A percentile compares a stretch with the other conserved stretches of the same genome.
These are phyloP conservation scores for Pyrenochaeta sp. DNA, from an alignment of 2,329 filamentous ascomycete genomes.

Conservation along the genomic window DNA sequence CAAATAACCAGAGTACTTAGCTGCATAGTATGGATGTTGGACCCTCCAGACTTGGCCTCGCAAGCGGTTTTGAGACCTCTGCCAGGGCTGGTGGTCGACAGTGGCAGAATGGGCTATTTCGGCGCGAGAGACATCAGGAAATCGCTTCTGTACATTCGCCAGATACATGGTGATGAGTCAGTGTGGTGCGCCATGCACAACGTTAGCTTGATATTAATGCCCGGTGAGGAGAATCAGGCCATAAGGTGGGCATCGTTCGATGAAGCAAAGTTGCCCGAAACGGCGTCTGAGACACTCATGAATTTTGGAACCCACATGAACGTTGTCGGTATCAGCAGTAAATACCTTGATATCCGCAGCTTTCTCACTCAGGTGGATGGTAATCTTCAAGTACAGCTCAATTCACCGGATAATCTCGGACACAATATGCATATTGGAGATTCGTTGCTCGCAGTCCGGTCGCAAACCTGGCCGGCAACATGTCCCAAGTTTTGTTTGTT, in stretches of 20 bases:
- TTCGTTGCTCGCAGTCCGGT: no score
- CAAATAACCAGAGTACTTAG: conserved; percentile 9
- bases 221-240: neutral
- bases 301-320: neutral
- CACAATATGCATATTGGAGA: no score
- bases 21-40: conserved; percentile 5
- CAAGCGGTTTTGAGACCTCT: neutral
- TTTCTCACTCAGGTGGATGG: no score
- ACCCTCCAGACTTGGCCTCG: neutral
- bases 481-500: no score
- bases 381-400: no score
- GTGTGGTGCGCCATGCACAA: conserved; percentile 2
- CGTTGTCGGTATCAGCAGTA: neutral
- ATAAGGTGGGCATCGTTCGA: neutral
- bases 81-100: neutral
- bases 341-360: no score
- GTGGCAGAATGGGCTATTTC: neutral
- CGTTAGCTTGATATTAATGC: neutral
- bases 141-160: neutral
- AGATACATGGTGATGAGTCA: conserved; percentile 1
- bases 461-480: no score
- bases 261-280: neutral
- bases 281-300: neutral
- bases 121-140: neutral
- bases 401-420: no score